These are phyloP conservation scores for Gnomoniopsis sp. DNA, from an alignment of 2,329 filamentous ascomycete species.

Conservation along the genomic window DNA sequence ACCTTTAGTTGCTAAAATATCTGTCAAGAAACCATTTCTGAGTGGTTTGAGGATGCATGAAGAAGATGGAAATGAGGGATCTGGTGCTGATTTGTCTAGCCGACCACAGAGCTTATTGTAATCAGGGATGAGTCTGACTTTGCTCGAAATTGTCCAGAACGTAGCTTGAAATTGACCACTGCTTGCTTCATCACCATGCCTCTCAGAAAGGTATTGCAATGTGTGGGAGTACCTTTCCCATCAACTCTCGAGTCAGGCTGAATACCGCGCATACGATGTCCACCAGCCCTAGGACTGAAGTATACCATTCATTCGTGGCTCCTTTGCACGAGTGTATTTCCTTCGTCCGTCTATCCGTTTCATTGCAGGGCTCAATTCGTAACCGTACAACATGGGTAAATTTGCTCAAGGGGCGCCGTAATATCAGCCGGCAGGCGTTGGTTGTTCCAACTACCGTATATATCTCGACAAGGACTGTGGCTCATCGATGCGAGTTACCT, in stretches of 20 bases:
- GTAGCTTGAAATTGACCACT: background rate
- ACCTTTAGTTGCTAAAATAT: background rate
- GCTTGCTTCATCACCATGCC: background rate
- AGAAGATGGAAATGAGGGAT: background rate
- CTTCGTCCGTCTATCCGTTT: too few relatives aligned
- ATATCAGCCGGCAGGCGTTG: background rate
- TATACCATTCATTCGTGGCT: too few relatives aligned
- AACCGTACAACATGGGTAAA: background rate
- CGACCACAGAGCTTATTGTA: background rate
- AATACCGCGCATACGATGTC: background rate
- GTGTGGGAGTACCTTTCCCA: background rate
- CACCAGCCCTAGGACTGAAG: too few relatives aligned
- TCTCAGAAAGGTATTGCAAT: background rate
- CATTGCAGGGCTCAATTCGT: background rate
- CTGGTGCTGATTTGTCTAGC: background rate
- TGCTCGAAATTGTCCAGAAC: background rate
- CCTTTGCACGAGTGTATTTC: too few relatives aligned
- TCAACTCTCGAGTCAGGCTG: background rate
- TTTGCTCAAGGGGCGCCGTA: background rate
- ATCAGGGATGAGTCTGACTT: background rate
- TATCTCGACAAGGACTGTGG: background rate
- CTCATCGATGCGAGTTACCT: constrained; percentile 28
- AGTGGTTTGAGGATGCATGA: background rate
- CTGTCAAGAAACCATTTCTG: too few relatives aligned
- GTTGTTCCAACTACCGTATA: background rate